phyloP scores from a whole-genome alignment of 371 early-diverging fungal species.

The Mortierella sp. region DNA sequence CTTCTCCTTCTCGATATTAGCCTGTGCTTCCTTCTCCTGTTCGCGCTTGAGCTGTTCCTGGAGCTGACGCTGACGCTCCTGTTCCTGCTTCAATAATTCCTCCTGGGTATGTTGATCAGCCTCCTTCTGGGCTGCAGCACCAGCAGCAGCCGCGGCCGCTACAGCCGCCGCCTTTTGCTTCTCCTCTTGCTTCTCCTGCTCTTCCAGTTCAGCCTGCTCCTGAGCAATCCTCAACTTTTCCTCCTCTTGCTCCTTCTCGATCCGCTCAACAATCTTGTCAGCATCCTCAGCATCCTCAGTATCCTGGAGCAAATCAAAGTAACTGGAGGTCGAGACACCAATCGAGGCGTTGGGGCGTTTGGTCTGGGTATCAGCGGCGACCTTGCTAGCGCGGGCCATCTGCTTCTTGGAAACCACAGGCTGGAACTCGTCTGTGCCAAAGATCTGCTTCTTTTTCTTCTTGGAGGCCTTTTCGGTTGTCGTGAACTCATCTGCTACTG shows the following conservation, averaged over 20 bases:
- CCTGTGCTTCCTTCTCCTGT: conserved; percentile 17
- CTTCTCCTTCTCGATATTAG: conserved; percentile 20
- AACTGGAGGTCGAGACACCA: conserved; percentile 56
- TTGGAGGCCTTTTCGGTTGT: conserved; percentile 33
- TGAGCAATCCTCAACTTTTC: conserved; percentile 24
- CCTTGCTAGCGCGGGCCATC: conserved; percentile 43
- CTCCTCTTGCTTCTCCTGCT: conserved; percentile 13
- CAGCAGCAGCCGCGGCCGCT: neutral
- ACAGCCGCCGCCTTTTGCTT: conserved; percentile 5
- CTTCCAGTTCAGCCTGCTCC: conserved; percentile 25
- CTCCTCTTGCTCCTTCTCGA: conserved; percentile 38
- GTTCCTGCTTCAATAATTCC: conserved; percentile 24
- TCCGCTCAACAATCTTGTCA: conserved; percentile 36
- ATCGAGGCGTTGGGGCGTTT: conserved; percentile 34
- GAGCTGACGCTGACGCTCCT: conserved; percentile 9
- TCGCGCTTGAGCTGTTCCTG: conserved; percentile 20
- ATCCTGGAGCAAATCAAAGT: conserved; percentile 52
- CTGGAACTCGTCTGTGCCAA: conserved; percentile 58
- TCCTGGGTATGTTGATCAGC: conserved; percentile 18
- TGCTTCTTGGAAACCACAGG: conserved; percentile 58
- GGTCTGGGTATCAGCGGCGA: conserved; percentile 8
- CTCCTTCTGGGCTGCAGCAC: conserved; percentile 5
- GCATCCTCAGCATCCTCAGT: conserved; percentile 52
- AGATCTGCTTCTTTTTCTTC: conserved; percentile 58
- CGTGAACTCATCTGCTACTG: conserved; percentile 1